Evolutionary conservation across 352 stramenopile species (phyloP), one percentile per base, ranked within the genome.

Genomic region (Phytophthora meadii): DNA sequence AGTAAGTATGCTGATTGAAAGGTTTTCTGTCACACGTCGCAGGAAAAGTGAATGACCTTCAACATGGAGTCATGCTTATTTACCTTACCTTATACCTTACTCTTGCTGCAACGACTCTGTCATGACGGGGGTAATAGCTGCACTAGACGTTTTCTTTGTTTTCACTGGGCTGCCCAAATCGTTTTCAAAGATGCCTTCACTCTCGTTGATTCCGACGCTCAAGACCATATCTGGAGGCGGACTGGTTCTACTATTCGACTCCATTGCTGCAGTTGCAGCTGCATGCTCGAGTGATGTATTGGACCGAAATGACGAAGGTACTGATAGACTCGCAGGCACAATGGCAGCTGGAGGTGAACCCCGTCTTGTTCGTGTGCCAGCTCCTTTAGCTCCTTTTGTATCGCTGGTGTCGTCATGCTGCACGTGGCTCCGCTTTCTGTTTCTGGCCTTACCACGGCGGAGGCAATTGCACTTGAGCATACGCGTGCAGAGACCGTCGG

Each of bases 401-500:
- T 67, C 66, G 15, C 37, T 62, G 15, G 36, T 44, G n/a, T 72
- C 65, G 14, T 41, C 68, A 44, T 74, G 75, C 63, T 61, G 75
- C 25, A 74, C 69, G 51, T 74, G 73, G 32, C 64, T 79, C 27
- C 45, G 53, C 46, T 72, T 81, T 54, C 19, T 22, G 15, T 71
- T 77, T 5, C 2, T 34, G 19, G 36, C 30, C 61, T 82, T 87
- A 6, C 54, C 58, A 19, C 81, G 70, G 5, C 65, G 69, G 5
- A 90, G 68, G 55, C 79, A 91, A 24, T 80, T 75, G 63, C 84
- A 93, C 65, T 90, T 92, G 28, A 95, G 81, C 77, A 95, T 79
- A 0, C 86, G 75, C 9, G 77, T 80, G 49, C 84, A 95, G 41
- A 92, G 61, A 1, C 85, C 87, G 15, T 94, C 81, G 41, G 68